Conservation (phyloP, 2,329 filamentous ascomycete species). For the Gyromitra esculenta region DNA sequence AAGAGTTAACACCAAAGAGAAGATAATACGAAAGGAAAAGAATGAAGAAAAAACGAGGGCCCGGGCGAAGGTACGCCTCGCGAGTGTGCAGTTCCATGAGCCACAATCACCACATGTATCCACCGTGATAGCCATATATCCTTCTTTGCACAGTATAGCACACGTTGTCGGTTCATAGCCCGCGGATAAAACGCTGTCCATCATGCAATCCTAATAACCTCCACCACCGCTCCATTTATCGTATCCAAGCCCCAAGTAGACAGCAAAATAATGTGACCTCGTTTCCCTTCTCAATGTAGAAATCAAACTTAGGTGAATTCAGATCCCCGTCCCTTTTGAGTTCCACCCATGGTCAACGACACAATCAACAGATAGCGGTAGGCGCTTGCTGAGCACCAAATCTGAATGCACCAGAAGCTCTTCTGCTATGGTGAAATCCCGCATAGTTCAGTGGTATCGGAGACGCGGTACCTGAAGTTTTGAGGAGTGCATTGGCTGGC, state of each 20-base stretch:
- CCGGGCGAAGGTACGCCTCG: constrained; percentile 53
- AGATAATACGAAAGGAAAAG: constrained; percentile 52
- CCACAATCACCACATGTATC: constrained; percentile 38
- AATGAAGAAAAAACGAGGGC: constrained; percentile 50
- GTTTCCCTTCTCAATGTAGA: constrained; percentile 24
- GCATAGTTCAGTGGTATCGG: constrained; percentile 55
- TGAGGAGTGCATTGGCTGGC: constrained; percentile 47
- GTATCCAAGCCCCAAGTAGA: constrained; percentile 22
- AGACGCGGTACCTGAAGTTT: constrained; percentile 52
- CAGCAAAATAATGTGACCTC: constrained; percentile 33
- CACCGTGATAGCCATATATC: constrained; percentile 42
- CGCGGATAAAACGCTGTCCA: constrained; percentile 41
- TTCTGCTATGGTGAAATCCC: constrained; percentile 53
- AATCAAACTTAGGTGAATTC: constrained; percentile 49
- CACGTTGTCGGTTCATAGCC: constrained; percentile 43
- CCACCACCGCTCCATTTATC: constrained; percentile 3
- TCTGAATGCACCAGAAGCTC: constrained; percentile 54
- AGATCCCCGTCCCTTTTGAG: constrained; percentile 46
- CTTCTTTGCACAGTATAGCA: constrained; percentile 35
- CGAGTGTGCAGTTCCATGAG: constrained; percentile 52
- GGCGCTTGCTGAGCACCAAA: constrained; percentile 52
- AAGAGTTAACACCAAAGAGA: constrained; percentile 54
- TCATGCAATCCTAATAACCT: constrained; percentile 36
- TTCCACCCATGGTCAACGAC: constrained; percentile 48
- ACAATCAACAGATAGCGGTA: constrained; percentile 54